phyloP scores from a whole-genome alignment of 179 eudicot genomes.

The Drosera spatulata region DNA sequence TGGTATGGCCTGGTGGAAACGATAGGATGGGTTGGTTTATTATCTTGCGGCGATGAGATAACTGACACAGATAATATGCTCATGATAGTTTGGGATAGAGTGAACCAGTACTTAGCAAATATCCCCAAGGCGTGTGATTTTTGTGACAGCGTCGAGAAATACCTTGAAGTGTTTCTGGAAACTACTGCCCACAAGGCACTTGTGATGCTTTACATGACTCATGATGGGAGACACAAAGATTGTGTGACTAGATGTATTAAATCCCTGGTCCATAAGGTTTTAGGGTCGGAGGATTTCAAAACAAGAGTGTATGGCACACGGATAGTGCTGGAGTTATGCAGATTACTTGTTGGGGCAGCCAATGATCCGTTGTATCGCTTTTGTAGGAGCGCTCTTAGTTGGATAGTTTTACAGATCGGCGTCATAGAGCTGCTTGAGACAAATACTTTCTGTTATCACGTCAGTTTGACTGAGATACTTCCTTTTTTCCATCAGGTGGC shows the following conservation, averaged over 20 bases:
- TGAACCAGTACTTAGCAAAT: slow-evolving; percentile 14
- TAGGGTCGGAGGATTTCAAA: slow-evolving; percentile 2
- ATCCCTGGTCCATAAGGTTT: slow-evolving; percentile 22
- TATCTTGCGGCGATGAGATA: slow-evolving; percentile 27
- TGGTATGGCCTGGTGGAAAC: slow-evolving; percentile 46
- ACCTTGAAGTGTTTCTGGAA: slow-evolving; percentile 41
- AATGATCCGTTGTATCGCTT: slow-evolving; percentile 40
- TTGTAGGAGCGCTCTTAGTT: slow-evolving; percentile 54
- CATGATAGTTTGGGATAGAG: slow-evolving; percentile 7
- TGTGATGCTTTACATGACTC: slow-evolving; percentile 59
- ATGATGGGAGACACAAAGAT: slow-evolving; percentile 14
- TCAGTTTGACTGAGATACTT: slow-evolving; percentile 32
- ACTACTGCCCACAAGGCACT: slow-evolving; percentile 45
- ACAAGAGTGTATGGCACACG: slow-evolving; percentile 24
- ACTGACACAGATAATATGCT: not conserved
- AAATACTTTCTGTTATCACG: not conserved
- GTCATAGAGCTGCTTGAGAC: slow-evolving; percentile 7
- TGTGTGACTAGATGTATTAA: slow-evolving; percentile 43
- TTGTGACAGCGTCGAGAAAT: slow-evolving; percentile 8
- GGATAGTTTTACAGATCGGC: slow-evolving; percentile 27
- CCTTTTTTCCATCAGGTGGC: slow-evolving; percentile 54
- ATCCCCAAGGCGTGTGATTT: not conserved
- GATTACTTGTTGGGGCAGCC: slow-evolving; percentile 23
- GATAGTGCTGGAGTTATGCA: slow-evolving; percentile 61
- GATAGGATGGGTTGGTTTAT: slow-evolving; percentile 19